Conservation (phyloP, 352 stramenopile genomes). For the Phytopythium oedochilum region DNA sequence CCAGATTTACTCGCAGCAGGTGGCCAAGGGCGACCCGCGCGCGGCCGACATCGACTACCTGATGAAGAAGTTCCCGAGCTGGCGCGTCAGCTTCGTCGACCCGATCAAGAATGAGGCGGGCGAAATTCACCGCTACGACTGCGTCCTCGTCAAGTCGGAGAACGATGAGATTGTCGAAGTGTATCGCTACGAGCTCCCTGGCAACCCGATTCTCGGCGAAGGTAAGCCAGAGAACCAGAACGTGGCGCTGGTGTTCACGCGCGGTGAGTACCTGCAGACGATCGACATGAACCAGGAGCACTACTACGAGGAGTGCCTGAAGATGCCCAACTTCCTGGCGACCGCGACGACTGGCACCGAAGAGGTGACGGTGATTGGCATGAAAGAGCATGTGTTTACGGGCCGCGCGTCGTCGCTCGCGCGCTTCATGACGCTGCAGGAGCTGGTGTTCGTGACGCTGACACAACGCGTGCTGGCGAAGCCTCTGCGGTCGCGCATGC, state of each 20-base stretch:
- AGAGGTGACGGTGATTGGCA: slow-evolving; percentile 82
- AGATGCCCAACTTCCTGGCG: slow-evolving; percentile 86
- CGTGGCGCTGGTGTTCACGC: slow-evolving; percentile 80
- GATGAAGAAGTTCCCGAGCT: slow-evolving; percentile 87
- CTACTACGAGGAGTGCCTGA: slow-evolving; percentile 85
- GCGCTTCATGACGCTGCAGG: slow-evolving; percentile 85
- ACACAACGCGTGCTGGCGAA: slow-evolving; percentile 81
- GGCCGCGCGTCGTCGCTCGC: slow-evolving; percentile 80
- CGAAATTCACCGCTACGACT: slow-evolving; percentile 50
- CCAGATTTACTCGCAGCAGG: slow-evolving; percentile 85
- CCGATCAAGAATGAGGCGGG: slow-evolving; percentile 41
- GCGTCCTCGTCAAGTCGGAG: slow-evolving; percentile 79
- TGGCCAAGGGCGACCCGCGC: slow-evolving; percentile 63
- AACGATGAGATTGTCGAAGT: slow-evolving; percentile 81
- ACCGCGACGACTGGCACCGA: slow-evolving; percentile 48
- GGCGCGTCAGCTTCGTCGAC: slow-evolving; percentile 87
- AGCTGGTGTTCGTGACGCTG: slow-evolving; percentile 84
- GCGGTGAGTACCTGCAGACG: slow-evolving; percentile 84
- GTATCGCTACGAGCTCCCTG: slow-evolving; percentile 83
- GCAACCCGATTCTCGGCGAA: slow-evolving; percentile 86
- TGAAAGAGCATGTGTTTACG: slow-evolving; percentile 89
- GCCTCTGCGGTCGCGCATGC: slow-evolving; percentile 74
- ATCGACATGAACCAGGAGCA: slow-evolving; percentile 92
- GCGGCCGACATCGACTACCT: slow-evolving; percentile 88
- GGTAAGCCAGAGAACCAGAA: slow-evolving; percentile 90